Conservation (phyloP, 305 asterid species). For the Petunia hybrid region DNA sequence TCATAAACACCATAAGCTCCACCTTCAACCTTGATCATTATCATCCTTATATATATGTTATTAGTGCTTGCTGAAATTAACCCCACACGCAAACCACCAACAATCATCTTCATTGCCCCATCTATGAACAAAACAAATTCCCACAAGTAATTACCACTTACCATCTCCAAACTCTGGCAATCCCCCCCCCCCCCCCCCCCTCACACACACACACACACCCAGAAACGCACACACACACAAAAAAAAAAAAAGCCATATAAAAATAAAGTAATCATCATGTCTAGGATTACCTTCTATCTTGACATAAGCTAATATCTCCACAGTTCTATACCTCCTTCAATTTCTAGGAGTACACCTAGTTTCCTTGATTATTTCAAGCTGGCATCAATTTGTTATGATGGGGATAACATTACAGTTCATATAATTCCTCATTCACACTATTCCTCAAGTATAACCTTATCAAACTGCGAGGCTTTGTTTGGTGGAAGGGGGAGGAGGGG, state of each 20-base stretch:
- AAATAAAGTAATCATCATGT: too few species aligned
- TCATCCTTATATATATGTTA: too few species aligned
- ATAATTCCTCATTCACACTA: not conserved
- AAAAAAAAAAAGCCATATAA: too few species aligned
- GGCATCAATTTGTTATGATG: not conserved
- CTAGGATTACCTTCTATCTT: not conserved
- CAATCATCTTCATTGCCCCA: too few species aligned
- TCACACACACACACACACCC: too few species aligned
- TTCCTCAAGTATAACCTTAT: not conserved
- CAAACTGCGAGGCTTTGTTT: not conserved
- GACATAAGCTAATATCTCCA: not conserved
- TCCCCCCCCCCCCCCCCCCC: not conserved
- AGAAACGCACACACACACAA: too few species aligned
- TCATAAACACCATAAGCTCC: too few species aligned
- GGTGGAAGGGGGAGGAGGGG: not conserved
- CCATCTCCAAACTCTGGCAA: not conserved
- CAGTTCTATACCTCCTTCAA: not conserved
- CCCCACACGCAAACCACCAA: too few species aligned
- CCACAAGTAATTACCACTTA: too few species aligned
- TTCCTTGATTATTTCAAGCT: not conserved
- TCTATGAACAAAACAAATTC: too few species aligned
- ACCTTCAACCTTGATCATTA: too few species aligned
- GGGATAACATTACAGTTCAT: not conserved
- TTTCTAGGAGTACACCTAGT: not conserved
- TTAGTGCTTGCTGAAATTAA: too few species aligned